Percentiles rank a stretch among this genome's conserved stretches.
Conservation (phyloP, 169 alveolate species). For the Neospora caninum region DNA sequence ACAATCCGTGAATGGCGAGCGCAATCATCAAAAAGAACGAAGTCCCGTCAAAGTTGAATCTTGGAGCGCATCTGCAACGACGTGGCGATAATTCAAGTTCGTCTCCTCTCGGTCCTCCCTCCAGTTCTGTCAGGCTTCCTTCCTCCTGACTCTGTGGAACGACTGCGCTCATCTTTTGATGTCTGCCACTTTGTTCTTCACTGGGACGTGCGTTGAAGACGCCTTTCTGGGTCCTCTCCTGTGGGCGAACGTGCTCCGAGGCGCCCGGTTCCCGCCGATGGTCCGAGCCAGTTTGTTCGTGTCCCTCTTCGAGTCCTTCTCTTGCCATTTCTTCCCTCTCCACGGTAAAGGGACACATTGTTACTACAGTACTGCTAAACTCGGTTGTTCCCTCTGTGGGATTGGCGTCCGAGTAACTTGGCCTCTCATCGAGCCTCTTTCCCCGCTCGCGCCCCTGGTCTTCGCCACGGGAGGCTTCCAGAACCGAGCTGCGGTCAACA, state of each 20-base stretch:
- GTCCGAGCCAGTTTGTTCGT: too few relatives aligned
- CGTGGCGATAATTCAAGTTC: not conserved
- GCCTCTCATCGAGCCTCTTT: too few relatives aligned
- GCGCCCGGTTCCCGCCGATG: too few relatives aligned
- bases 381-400: not conserved
- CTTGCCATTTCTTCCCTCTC: too few relatives aligned
- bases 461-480: too few relatives aligned
- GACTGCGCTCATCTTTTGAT: not conserved
- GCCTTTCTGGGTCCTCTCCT: too few relatives aligned
- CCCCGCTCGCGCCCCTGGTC: too few relatives aligned
- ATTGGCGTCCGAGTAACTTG: too few relatives aligned
- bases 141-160: not conserved
- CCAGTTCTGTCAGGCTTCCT: not conserved
- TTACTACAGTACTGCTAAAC: not conserved
- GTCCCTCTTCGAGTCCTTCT: too few relatives aligned
- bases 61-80: not conserved
- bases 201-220: too few relatives aligned
- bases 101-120: not conserved
- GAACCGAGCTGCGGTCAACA: too few relatives aligned
- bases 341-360: not conserved
- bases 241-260: too few relatives aligned
- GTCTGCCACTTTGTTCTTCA: not conserved
- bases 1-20: slow-evolving; percentile 54
- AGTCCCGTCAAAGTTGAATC: not conserved
- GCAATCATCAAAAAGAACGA: slow-evolving; percentile 51